These are phyloP conservation scores for Umbelopsis sp. DNA, from an alignment of 192 early-diverging fungal genomes.

Conservation along the genomic window DNA sequence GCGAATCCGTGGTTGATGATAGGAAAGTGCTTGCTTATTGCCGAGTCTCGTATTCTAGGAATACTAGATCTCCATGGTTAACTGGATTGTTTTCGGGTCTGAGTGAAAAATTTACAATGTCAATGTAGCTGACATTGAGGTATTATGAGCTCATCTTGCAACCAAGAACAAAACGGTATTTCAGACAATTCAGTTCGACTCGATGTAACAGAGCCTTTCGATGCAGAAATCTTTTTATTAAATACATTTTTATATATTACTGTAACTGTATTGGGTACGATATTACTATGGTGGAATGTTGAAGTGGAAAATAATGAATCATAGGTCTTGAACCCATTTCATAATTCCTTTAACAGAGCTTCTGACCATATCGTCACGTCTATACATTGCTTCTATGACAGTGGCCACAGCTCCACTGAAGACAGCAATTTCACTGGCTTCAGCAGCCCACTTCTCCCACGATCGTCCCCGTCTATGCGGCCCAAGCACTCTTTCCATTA, in stretches of 20 bases:
- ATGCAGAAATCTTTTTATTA: neutral
- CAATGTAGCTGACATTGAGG: too few species aligned
- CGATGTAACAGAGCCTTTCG: neutral
- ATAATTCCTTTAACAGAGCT: slow-evolving; percentile 53
- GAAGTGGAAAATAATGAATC: neutral
- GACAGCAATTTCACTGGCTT: slow-evolving; percentile 43
- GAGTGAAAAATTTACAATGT: too few species aligned
- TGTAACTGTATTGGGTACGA: neutral
- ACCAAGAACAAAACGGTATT: too few species aligned
- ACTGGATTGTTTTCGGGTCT: too few species aligned
- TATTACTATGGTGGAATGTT: neutral
- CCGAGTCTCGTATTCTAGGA: too few species aligned
- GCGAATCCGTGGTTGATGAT: too few species aligned
- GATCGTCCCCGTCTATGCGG: slow-evolving; percentile 38
- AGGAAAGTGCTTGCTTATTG: too few species aligned
- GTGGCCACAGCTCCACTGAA: slow-evolving; percentile 56
- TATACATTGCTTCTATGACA: slow-evolving; percentile 50
- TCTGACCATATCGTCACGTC: slow-evolving; percentile 49
- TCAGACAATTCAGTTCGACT: too few species aligned
- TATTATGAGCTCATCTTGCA: too few species aligned
- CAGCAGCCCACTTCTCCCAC: slow-evolving; percentile 26
- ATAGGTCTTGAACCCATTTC: slow-evolving; percentile 48
- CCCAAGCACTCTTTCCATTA: slow-evolving; percentile 45
- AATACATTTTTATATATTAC: neutral
- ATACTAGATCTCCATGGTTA: too few species aligned